Base-by-base conservation (phyloP, 75 land plant genomes). In the Pinus tabuliformis region DNA sequence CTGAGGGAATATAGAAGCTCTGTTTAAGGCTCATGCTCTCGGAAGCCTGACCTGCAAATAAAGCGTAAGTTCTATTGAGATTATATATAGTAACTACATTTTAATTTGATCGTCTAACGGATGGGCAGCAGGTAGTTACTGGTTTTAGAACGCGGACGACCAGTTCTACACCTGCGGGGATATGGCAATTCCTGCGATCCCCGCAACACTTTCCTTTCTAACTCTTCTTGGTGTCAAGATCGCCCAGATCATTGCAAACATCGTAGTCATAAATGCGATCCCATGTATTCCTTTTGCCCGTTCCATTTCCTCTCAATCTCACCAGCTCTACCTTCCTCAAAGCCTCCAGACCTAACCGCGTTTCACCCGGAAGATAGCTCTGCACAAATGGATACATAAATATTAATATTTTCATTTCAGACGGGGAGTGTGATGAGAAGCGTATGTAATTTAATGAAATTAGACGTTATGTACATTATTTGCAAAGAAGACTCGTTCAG, bases 141-240 rank as follows among this genome's bases (percentile, higher is more conserved):
- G 54, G 62, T 72, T 58, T 15, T 73, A 21, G 73, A n/a, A 28
- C 56, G 54, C 15, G 7, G 14, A 8, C 83, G 81, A 21, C 82
- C 82, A 57, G 82, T 81, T 37, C 82, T 74, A 57, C 82, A 81
- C n/a, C 82, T 75, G 4, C 82, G 61, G 2, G 82, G 82, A 68
- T 81, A 81, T 20, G 81, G 81, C 78, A 62, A 56, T 4, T 74
- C 72, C 2, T 5, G 30, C 12, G 81, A 79, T 37, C 82, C 82
- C 16, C 80, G 80, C 0, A 81, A 42, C 7, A 76, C 70, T 2
- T 60, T 21, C 16, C 86, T 15, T 3, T 68, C 37, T 17, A 81
- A 73, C 12, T 76, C 22, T 21, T 15, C 26, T 22, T 16, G 13
- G 18, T 78, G 49, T 77, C 80, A 6, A 57, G 57, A 11, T 81